Evolutionary conservation across 2,329 filamentous ascomycete species (phyloP), one percentile per base, ranked within the genome.

Genomic region (Botryotinia globosa): DNA sequence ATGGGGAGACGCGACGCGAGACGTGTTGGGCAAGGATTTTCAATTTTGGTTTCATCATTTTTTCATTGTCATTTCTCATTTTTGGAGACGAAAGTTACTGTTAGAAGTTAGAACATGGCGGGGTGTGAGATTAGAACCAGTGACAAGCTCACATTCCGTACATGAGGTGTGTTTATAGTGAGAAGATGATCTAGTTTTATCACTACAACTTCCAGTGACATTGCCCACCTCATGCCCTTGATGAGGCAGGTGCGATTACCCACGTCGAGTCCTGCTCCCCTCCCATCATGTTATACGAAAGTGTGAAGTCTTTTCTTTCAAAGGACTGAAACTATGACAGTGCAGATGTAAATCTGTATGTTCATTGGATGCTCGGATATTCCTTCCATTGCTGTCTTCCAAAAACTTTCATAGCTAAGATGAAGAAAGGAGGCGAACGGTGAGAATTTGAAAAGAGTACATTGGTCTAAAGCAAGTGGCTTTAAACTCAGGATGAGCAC

Each of bases 1-100:
- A 59, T 54, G 61, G 69, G 69, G 59, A 71, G 69, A 71, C 69
- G 69, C 69, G 69, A 65, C 62, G 58, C 58, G 61, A 66, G 69
- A 71, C 59, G 69, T 63, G 68, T 37, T n/a, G 14, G 29, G 34
- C 59, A 65, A 48, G 69, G 59, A 58, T 72, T 34, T 54, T 39
- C 34, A 32, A 16, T 42, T 7, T 32, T 0, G n/a, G 12, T 56
- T 39, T 61, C 34, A 61, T 39, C 22, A 9, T n/a, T 16, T 16
- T 61, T 25, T 39, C 45, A 25, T 14, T 51, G 22, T 51, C 48
- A n/a, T n/a, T 25, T 25, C 48, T 51, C 48, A 14, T 22, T 51
- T 51, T 51, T 12, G 22, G 25, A 29, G 25, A 51, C 9, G 48
- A 14, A 14, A 22, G 3, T 29, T 29, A 16, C 29, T 29, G 12